Evolutionary conservation across 306 rosid species (phyloP), one percentile per base, ranked within the genome.

Genomic region (Styphnolobium japonicum): DNA sequence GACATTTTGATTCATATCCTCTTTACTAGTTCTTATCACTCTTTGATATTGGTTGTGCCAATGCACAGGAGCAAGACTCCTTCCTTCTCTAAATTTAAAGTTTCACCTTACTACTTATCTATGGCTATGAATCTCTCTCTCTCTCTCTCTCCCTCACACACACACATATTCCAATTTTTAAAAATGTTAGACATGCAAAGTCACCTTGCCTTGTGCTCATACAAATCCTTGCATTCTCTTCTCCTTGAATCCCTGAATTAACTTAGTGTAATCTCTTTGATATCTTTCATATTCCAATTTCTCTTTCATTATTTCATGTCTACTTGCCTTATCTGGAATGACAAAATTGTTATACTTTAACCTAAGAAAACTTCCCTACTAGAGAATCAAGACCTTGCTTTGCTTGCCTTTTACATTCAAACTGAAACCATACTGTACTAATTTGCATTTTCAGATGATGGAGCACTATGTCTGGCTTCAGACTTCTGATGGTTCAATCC

Each of bases 401-500:
- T 73, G 61, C 8, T 21, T 49, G 18, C 65, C 4, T 60, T 49
- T 60, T 12, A 45, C 31, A 40, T 21, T 78, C 81, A 66, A 52
- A 74, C 60, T 85, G 83, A 73, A 61, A 63, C 66, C 75, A 75
- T 10, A 14, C 14, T 67, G 83, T 60, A 45, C 57, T 70, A 71
- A 65, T 60, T 49, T 68, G 39, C 34, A 62, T 68, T 73, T 64
- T 14, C 76, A 87, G 87, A 87, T 87, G 97, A 92, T 94, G 97
- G 92, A 90, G 90, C 91, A 97, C 52, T 92, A 85, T 82, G 86
- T 94, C 63, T 94, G 98, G 97, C 88, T 94, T 85, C 96, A 90
- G 71, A 94, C 97, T 40, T 87, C 92, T 10, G 97, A 92, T 43
- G 98, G 94, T 81, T 94, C 97, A 67, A 94, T 92, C 78, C 98